A percentile compares a stretch with the other conserved stretches of the same genome.
Evolutionary conservation across 2,329 filamentous ascomycete species (phyloP).

Genomic region (Trichoderma aggressivum): DNA sequence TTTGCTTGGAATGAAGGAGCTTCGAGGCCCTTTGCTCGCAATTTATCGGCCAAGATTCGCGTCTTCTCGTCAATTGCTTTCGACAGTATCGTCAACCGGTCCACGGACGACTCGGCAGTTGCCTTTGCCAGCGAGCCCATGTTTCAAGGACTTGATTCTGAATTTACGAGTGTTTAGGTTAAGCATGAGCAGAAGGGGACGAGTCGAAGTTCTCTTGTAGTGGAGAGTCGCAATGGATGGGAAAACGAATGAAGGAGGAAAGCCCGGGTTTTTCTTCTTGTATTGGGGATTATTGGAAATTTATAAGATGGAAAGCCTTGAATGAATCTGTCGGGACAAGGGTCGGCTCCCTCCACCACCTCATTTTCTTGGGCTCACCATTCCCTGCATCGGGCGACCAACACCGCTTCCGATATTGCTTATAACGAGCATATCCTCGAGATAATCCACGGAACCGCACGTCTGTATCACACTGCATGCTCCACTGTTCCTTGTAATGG

Average conservation of each 20-base stretch:
- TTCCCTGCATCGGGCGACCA: background rate
- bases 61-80: conserved; percentile 24
- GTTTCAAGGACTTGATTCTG: background rate
- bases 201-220: background rate
- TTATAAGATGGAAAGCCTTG: background rate
- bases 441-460: background rate
- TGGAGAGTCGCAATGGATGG: background rate
- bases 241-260: background rate
- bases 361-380: background rate
- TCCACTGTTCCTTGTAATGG: background rate
- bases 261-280: background rate
- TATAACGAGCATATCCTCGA: background rate
- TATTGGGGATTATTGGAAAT: background rate
- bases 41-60: conserved; percentile 18
- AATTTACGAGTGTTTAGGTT: background rate
- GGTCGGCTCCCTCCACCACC: background rate
- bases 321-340: background rate
- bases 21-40: conserved; percentile 22
- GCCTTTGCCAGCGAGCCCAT: conserved; percentile 13
- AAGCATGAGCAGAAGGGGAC: background rate
- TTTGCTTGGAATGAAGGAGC: conserved; percentile 23
- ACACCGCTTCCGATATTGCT: background rate
- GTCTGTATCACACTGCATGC: background rate
- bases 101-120: conserved; percentile 14
- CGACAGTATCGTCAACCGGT: conserved; percentile 21